phyloP scores from a whole-genome alignment of 768 basidiomycete species.

The Russula vinacea region DNA sequence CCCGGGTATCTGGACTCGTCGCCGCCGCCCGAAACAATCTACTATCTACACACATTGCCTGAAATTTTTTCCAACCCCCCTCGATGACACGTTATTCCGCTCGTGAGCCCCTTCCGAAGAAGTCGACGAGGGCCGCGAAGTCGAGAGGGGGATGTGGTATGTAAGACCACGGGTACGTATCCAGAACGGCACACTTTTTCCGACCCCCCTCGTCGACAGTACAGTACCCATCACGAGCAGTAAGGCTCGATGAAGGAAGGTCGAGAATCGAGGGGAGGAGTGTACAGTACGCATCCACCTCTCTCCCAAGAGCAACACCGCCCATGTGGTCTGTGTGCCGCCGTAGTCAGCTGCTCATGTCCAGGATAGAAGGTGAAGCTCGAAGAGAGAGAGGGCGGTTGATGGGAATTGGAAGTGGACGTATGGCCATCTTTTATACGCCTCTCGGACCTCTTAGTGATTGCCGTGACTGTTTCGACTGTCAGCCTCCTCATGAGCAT shows the following conservation, averaged over 20 bases:
- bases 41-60: background rate
- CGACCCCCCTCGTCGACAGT: background rate
- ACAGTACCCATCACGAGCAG: too few relatives aligned
- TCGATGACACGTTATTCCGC: background rate
- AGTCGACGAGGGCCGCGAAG: background rate
- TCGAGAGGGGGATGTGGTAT: background rate
- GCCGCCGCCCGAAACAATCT: background rate
- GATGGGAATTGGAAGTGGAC: background rate
- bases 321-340: background rate
- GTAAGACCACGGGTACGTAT: background rate
- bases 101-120: background rate
- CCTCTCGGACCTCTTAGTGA: background rate
- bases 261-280: background rate
- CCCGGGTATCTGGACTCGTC: constrained; percentile 21
- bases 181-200: background rate
- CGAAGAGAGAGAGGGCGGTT: background rate
- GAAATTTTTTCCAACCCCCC: constrained; percentile 6
- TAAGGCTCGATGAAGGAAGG: background rate
- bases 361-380: background rate
- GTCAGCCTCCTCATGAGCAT: background rate
- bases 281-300: background rate
- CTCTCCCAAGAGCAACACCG: background rate
- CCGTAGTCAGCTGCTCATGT: background rate
- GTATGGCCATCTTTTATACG: background rate
- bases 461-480: background rate